Percentiles rank a stretch among this genome's conserved stretches.
These are phyloP conservation scores for Syncephalastrum sp. DNA, from an alignment of 371 early-diverging fungal species.

Conservation along the genomic window DNA sequence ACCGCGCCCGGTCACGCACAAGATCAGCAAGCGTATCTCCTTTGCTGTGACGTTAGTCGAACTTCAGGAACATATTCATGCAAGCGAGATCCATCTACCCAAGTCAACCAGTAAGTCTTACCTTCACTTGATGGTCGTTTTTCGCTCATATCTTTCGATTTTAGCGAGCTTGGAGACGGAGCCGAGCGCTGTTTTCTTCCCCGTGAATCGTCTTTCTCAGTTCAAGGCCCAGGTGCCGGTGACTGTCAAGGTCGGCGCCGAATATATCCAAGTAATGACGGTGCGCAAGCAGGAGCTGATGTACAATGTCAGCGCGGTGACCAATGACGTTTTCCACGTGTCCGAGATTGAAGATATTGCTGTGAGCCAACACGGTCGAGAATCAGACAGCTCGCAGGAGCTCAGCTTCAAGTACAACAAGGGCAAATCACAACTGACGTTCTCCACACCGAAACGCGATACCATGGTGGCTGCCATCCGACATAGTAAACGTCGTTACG, in stretches of 20 bases:
- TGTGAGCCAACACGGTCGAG: slow-evolving; percentile 38
- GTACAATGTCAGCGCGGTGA: slow-evolving; percentile 66
- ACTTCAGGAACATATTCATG: slow-evolving; percentile 68
- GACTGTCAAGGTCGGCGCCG: slow-evolving; percentile 77
- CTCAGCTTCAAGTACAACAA: slow-evolving; percentile 79
- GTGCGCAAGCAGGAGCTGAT: slow-evolving; percentile 67
- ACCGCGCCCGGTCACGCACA: slow-evolving; percentile 57
- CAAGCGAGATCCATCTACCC: slow-evolving; percentile 75
- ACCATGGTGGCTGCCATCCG: slow-evolving; percentile 73
- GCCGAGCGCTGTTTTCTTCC: slow-evolving; percentile 59
- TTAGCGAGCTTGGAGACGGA: slow-evolving; percentile 70
- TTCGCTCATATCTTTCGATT: slow-evolving; percentile 6
- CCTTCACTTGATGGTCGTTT: slow-evolving; percentile 8
- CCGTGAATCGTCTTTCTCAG: slow-evolving; percentile 65
- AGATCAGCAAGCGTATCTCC: slow-evolving; percentile 59
- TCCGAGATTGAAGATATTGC: slow-evolving; percentile 83
- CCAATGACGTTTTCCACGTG: slow-evolving; percentile 87
- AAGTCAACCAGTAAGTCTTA: slow-evolving; percentile 60
- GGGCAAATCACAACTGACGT: slow-evolving; percentile 64
- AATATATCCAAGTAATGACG: slow-evolving; percentile 79
- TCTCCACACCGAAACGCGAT: slow-evolving; percentile 78
- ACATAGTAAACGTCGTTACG: slow-evolving; percentile 69
- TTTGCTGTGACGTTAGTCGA: slow-evolving; percentile 71
- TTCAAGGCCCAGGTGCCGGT: slow-evolving; percentile 71
- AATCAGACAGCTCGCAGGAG: slow-evolving; percentile 66